Conservation (phyloP, 352 stramenopile species). For the Poterioochromonas sp. region DNA sequence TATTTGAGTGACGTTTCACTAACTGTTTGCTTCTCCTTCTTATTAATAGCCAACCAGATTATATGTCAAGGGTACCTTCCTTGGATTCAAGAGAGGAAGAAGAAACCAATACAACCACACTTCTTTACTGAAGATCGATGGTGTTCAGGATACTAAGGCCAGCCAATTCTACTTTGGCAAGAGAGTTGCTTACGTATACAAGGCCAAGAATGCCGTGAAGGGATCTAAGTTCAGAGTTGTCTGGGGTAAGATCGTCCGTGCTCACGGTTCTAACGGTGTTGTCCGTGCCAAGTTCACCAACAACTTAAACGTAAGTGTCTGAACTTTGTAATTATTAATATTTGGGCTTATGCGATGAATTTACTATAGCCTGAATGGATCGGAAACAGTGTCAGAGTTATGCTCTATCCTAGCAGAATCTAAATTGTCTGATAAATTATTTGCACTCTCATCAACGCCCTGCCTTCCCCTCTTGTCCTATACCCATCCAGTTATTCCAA, state of each 20-base stretch:
- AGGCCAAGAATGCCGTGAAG: slow-evolving; percentile 64
- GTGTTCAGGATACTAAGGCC: slow-evolving; percentile 93
- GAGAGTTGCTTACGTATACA: slow-evolving; percentile 99
- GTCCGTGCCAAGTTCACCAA: slow-evolving; percentile 96
- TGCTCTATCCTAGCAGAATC: slow-evolving; percentile 97
- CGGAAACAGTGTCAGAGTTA: slow-evolving; percentile 90
- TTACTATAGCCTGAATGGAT: slow-evolving; percentile 68
- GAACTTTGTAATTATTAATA: background rate
- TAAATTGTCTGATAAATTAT: slow-evolving; percentile 55
- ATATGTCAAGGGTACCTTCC: slow-evolving; percentile 96
- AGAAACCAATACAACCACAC: slow-evolving; percentile 96
- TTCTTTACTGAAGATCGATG: slow-evolving; percentile 94
- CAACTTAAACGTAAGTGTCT: slow-evolving; percentile 80
- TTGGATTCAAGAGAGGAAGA: slow-evolving; percentile 93
- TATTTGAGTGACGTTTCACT: too few species aligned
- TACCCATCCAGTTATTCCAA: too few species aligned
- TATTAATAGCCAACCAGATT: too few species aligned
- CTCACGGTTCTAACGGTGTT: slow-evolving; percentile 95
- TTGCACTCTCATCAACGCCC: too few species aligned
- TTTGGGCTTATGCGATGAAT: background rate
- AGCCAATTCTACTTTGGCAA: slow-evolving; percentile 99
- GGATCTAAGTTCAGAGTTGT: slow-evolving; percentile 96
- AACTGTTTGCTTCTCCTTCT: too few species aligned
- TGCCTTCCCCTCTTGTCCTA: too few species aligned
- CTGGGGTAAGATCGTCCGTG: slow-evolving; percentile 94